Conservation (phyloP, 1,284 basidiomycete species). For the Ganoderma sp. region DNA sequence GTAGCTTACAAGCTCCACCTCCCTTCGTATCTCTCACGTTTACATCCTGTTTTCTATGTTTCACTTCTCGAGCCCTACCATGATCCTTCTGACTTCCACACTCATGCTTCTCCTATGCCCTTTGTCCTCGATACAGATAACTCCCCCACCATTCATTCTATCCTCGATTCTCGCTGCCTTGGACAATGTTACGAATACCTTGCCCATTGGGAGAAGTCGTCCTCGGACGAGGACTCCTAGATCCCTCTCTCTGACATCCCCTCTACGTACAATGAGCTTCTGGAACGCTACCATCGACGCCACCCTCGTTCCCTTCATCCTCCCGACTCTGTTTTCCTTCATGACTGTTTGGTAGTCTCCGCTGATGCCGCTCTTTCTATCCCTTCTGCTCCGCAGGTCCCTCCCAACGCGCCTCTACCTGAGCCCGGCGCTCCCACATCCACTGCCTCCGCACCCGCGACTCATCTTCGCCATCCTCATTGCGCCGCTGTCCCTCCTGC, state of each 20-base stretch:
- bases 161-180: constrained; percentile 39
- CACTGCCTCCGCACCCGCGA: no score
- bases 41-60: constrained; percentile 51
- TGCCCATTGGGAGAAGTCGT: constrained; percentile 35
- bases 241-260: constrained; percentile 43
- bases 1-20: constrained; percentile 42
- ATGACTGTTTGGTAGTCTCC: no score
- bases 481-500: constrained; percentile 15
- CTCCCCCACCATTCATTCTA: constrained; percentile 27
- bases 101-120: constrained; percentile 33
- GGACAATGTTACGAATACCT: constrained; percentile 43
- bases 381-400: neutral
- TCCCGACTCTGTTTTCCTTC: neutral
- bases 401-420: neutral
- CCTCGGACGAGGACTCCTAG: constrained; percentile 41
- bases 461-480: neutral
- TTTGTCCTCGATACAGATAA: constrained; percentile 26
- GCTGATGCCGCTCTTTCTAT: neutral
- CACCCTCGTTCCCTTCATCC: constrained; percentile 37
- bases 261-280: constrained; percentile 36
- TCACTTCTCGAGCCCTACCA: constrained; percentile 47
- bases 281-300: constrained; percentile 43
- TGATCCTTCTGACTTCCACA: constrained; percentile 35
- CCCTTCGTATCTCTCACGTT: constrained; percentile 40
- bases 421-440: neutral